Base-by-base conservation (phyloP, 1,139 yeast species). In the Yamadazyma sp. region DNA sequence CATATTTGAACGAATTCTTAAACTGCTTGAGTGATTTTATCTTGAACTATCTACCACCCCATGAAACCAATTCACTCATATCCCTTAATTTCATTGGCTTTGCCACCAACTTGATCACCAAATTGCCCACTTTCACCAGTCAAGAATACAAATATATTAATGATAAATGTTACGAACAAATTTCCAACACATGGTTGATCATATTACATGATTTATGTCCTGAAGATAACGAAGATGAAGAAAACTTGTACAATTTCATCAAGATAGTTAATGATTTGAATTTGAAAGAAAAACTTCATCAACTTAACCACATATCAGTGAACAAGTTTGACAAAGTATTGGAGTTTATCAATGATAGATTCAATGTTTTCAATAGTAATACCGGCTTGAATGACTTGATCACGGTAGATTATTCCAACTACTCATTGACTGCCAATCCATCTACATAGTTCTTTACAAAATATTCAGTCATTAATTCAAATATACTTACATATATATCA, bases 1-100 rank as follows among this genome's bases (percentile, higher is more conserved):
- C 88, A 1, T 64, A 70, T 42, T 74, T 89, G 44, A 77, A 81
- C 48, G 96, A 87, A 53, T 87, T 91, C 54, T 74, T 88, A 47
- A 75, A 78, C 51, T 83, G 94, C 34, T 66, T 91, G 40, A 79
- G 87, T 31, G 98, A 89, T 61, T 89, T 83, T 57, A 81, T 88
- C 6, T 69, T 86, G 47, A 82, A 79, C 54, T 86, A 84, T 55
- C 69, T 89, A 45, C 95, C 96, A 16, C 96, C 96, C 8, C 73
- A 79, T 42, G 89, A 84, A 55, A 57, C 69, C 14, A 79, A 79
- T 50, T 64, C 76, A 15, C 56, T 73, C 17, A 73, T 73, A 42
- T 77, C 94, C 2, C 67, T 89, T 37, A 75, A 74, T 37, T 87
- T 87, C 53, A 70, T 88, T 45, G 85, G 84, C 53, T 73, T 73